Base-by-base conservation (phyloP, 345 rosid species). In the Linum tenue region DNA sequence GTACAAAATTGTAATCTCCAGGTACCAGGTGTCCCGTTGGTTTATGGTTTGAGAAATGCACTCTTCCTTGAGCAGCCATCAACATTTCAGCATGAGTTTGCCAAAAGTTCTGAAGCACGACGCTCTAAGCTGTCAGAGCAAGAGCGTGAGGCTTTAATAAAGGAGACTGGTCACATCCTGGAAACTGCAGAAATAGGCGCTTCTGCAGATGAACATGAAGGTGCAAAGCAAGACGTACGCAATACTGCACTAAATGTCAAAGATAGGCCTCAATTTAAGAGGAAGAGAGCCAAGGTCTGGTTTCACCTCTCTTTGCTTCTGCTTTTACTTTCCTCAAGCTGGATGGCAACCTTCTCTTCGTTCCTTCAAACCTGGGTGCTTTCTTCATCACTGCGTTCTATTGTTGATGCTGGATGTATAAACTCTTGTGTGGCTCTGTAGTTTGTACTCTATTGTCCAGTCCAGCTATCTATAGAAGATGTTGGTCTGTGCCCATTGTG, bases 21-120 rank as follows among this genome's bases (percentile, higher is more conserved):
- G 99, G 81, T 88, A 40, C 84, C 91, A 39, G 84, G 83, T 50
- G 96, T 82, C 68, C 99, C 99, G 60, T 83, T 87, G 65, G 61
- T 94, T 68, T 90, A 63, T 79, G 92, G 87, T 7, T 64, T 94
- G 59, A 83, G 92, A 67, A 91, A 87, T 61, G 73, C 83, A 56
- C 85, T 94, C 59, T 85, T 84, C 64, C 89, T 94, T 55, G 90
- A 88, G 73, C 82, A 77, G 69, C 97, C 95, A 31, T 90, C 99
- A 64, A 67, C 82, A 64, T 75, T 79, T 74, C 99, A 94, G 68
- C 85, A 76, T 9, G 69, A 82, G 67, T 82, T 79, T 39, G 86
- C 31, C 31, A 22, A 22, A 22, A 22, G 31, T 22, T 22, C 31
- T 22, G 31, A 22, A 22, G 31, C 31, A 22, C 31, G 31, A 22